phyloP scores from a whole-genome alignment of 441 rosid species.

The Biscutella laevigata region DNA sequence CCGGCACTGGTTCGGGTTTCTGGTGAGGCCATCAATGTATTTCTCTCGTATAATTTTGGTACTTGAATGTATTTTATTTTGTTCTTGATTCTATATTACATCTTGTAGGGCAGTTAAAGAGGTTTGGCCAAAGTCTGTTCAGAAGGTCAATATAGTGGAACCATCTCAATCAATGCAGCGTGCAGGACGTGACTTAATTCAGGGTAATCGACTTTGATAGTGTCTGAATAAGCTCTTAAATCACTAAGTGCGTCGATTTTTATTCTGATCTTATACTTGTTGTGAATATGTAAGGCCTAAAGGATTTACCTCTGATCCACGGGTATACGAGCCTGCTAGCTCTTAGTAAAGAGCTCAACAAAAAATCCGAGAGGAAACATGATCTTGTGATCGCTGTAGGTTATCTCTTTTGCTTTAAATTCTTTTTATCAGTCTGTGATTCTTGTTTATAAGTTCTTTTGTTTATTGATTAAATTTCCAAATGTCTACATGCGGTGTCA shows the following conservation, averaged over 20 bases:
- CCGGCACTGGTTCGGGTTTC: constrained; percentile 91
- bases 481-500: constrained; percentile 14
- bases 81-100: too few relatives aligned
- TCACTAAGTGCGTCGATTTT: background rate
- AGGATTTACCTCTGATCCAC: constrained; percentile 75
- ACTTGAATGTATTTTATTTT: background rate
- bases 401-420: constrained; percentile 10
- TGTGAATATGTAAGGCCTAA: constrained; percentile 38
- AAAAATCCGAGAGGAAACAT: constrained; percentile 58
- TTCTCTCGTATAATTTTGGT: background rate
- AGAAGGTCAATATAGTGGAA: constrained; percentile 72
- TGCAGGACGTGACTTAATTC: constrained; percentile 70
- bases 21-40: constrained; percentile 47
- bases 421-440: background rate
- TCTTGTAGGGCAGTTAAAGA: constrained; percentile 64
- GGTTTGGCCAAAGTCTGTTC: constrained; percentile 75
- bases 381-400: constrained; percentile 96
- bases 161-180: constrained; percentile 96
- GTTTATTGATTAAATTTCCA: constrained; percentile 23
- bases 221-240: background rate
- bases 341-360: constrained; percentile 40
- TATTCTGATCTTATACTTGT: constrained; percentile 3
- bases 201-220: constrained; percentile 37
- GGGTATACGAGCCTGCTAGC: constrained; percentile 66
- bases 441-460: background rate